A percentile compares a stretch with the other conserved stretches of the same genome.
Conservation (phyloP, 352 stramenopile genomes). For the Phytophthora syringae region DNA sequence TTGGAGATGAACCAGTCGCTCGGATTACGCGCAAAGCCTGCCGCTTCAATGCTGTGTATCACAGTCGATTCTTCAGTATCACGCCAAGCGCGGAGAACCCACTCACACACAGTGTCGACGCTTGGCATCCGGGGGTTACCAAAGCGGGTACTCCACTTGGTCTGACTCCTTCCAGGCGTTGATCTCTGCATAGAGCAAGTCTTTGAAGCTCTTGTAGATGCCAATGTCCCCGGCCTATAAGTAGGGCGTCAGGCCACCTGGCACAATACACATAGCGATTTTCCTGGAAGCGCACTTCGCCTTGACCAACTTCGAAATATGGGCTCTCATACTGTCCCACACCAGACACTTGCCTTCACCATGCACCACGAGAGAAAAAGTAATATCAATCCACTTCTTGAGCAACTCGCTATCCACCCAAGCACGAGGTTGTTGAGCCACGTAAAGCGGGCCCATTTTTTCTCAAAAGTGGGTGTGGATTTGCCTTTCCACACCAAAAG, state of each 20-base stretch:
- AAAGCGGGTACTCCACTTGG: constrained; percentile 5
- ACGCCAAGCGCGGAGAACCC: not conserved
- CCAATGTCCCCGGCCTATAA: constrained; percentile 2
- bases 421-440: not conserved
- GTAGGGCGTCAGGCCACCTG: constrained; percentile 16
- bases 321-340: not conserved
- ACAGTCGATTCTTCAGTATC: not conserved
- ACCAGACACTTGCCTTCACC: constrained; percentile 4
- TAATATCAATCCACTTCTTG: constrained; percentile 2
- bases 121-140: not conserved
- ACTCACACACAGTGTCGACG: not conserved
- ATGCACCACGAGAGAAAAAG: constrained; percentile 1
- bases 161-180: constrained; percentile 3
- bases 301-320: constrained; percentile 13
- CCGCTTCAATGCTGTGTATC: not conserved
- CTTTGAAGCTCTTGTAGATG: constrained; percentile 4
- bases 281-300: not conserved
- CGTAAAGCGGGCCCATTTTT: not conserved
- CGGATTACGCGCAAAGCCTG: not conserved
- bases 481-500: constrained; percentile 17
- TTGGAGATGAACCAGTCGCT: too few species aligned
- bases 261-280: constrained; percentile 9
- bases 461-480: not conserved
- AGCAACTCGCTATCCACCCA: constrained; percentile 12
- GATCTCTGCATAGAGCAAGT: constrained; percentile 4